Evolutionary conservation across 441 rosid species (phyloP), one percentile per base, ranked within the genome.

Genomic region (Daphne laureola): DNA sequence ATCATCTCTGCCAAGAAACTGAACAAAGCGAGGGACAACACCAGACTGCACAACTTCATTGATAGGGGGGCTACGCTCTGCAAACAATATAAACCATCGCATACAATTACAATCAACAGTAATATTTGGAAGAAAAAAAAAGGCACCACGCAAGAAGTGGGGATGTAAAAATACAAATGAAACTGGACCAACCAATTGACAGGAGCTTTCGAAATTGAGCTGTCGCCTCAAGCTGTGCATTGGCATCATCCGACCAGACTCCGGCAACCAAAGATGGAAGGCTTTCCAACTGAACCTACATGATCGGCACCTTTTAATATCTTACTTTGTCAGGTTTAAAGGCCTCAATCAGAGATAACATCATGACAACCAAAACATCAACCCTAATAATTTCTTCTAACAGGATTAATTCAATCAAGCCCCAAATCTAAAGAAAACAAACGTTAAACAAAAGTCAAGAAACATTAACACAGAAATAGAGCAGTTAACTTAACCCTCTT

Each of bases 1-100:
- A 57, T 74, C 82, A 59, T 74, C 77, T 31, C 74, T 59, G 8
- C 77, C 64, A 57, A 80, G 86, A 63, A 77, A 70, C 21, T 70
- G 75, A 23, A 77, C 79, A 62, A 80, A 47, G 27, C 80, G 78
- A 60, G 86, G 86, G 60, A 80, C 82, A 57, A 68, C 82, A 52
- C 86, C 86, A 43, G 77, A 57, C 62, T 70, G 67, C 55, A 80
- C 51, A 26, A 77, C 82, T 64, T 74, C 82, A 44, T 77, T 51
- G 52, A 80, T 77, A 0, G 86, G 82, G 17, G 86, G 86, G 55
- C 62, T 70, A 12, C 65, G 67, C 35, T 70, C 86, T 80, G 71
- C 57, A 68, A 13, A 46, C 43, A 62, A 40, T 54, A 26, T 6
- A 23, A 17, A 40, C 11, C 38, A 31, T 31, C 38, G 6, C 38